These are phyloP conservation scores for Colletotrichum musae DNA, from an alignment of 2,329 filamentous ascomycete species.

Conservation along the genomic window DNA sequence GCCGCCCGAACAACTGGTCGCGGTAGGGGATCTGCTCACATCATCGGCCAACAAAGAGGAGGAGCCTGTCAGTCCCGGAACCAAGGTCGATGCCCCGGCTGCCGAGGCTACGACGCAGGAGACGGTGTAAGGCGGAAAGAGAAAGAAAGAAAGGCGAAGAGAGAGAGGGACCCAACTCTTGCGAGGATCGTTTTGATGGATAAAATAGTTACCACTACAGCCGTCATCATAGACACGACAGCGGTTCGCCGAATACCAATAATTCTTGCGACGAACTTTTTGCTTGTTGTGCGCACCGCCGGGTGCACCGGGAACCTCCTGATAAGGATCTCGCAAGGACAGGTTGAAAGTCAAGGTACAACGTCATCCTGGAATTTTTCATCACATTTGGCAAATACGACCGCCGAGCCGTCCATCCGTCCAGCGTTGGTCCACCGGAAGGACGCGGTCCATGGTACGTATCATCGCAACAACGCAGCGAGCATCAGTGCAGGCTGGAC, in stretches of 20 bases:
- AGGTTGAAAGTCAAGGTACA: neutral
- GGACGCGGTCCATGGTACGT: constrained; percentile 9
- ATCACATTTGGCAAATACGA: constrained; percentile 1
- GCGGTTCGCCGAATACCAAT: constrained; percentile 4
- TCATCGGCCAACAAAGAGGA: constrained; percentile 16
- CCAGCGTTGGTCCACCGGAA: constrained; percentile 13
- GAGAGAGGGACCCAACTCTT: neutral
- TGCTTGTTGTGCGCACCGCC: neutral
- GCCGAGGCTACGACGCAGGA: constrained; percentile 12
- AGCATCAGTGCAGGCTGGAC: neutral
- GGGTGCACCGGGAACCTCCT: neutral
- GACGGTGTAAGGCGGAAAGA: neutral
- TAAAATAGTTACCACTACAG: neutral
- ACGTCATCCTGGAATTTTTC: constrained; percentile 1
- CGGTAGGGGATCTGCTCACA: constrained; percentile 39
- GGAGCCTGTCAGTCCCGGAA: constrained; percentile 19
- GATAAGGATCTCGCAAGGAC: neutral
- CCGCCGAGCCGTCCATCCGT: constrained; percentile 3
- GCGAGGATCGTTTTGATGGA: neutral
- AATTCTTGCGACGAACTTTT: neutral
- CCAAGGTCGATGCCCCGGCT: constrained; percentile 17
- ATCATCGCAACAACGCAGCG: constrained; percentile 3
- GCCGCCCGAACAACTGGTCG: constrained; percentile 33
- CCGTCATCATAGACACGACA: neutral
- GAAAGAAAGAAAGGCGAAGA: no score